Evolutionary conservation across 108 stramenopile species (phyloP).

Genomic region (Phaeodactylum tricornutum): DNA sequence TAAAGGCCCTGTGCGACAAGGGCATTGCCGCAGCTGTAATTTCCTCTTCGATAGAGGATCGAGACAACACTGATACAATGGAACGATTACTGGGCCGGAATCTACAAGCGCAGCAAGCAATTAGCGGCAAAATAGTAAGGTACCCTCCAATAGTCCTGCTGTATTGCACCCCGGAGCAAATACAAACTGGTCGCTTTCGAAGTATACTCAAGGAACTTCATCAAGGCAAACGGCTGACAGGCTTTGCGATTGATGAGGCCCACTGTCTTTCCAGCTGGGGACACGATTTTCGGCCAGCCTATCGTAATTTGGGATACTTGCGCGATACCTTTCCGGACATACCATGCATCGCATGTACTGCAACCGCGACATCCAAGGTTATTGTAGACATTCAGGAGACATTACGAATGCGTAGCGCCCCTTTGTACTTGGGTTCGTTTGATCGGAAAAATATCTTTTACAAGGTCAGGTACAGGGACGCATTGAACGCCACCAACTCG

Average conservation of each 20-base stretch:
- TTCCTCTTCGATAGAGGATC: conserved; percentile 28
- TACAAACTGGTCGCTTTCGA: conserved; percentile 68
- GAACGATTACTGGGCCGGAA: conserved; percentile 24
- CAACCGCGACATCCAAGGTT: conserved; percentile 89
- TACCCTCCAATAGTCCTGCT: conserved; percentile 46
- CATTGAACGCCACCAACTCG: conserved; percentile 4
- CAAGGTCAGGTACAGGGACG: conserved; percentile 61
- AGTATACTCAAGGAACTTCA: conserved; percentile 50
- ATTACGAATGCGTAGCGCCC: conserved; percentile 31
- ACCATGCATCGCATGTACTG: conserved; percentile 83
- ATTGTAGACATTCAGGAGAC: conserved; percentile 63
- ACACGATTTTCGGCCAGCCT: conserved; percentile 86
- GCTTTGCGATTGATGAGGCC: conserved; percentile 95
- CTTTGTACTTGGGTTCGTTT: conserved; percentile 60
- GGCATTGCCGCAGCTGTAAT: conserved; percentile 63
- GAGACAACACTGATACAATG: conserved; percentile 39
- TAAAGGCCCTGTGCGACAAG: conserved; percentile 45
- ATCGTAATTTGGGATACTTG: conserved; percentile 45
- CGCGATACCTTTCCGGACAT: conserved; percentile 70
- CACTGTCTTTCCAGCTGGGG: conserved; percentile 94
- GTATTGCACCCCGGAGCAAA: conserved; percentile 94
- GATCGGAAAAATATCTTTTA: conserved; percentile 93
- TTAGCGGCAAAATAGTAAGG: not conserved
- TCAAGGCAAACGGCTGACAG: conserved; percentile 39
- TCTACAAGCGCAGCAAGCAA: conserved; percentile 9